phyloP scores from a whole-genome alignment of 2,329 filamentous ascomycete genomes.

The Epichloe brachyelytri region DNA sequence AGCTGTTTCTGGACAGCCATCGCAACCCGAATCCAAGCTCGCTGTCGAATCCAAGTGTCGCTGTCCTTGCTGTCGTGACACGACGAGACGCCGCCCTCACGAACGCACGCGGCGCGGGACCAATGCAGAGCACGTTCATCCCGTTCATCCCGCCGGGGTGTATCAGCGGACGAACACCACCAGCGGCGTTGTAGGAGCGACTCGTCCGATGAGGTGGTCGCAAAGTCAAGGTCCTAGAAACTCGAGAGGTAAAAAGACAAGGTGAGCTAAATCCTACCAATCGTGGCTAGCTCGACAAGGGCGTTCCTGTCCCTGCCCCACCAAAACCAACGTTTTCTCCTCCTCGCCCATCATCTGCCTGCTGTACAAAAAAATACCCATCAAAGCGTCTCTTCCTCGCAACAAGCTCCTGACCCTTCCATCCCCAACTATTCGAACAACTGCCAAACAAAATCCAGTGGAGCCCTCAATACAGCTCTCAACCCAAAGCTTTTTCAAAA shows the following conservation, averaged over 20 bases:
- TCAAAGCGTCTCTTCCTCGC: too few relatives aligned
- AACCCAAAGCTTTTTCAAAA: too few relatives aligned
- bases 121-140: conserved; percentile 10
- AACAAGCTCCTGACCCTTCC: too few relatives aligned
- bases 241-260: neutral
- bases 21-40: neutral
- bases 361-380: too few relatives aligned
- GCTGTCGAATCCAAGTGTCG: neutral
- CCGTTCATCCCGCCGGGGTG: conserved; percentile 4
- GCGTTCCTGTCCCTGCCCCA: neutral
- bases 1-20: conserved; percentile 8
- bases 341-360: too few relatives aligned
- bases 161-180: neutral
- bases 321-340: too few relatives aligned
- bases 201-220: neutral
- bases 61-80: conserved; percentile 2
- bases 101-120: conserved; percentile 18
- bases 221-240: neutral
- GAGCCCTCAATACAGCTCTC: too few relatives aligned
- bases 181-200: neutral
- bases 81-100: conserved; percentile 16
- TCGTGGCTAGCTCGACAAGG: neutral
- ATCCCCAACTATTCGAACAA: neutral
- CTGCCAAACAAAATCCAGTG: too few relatives aligned
- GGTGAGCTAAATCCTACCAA: neutral